Conservation (phyloP, 495 filamentous ascomycete species). For the Glutinoglossum americanum region DNA sequence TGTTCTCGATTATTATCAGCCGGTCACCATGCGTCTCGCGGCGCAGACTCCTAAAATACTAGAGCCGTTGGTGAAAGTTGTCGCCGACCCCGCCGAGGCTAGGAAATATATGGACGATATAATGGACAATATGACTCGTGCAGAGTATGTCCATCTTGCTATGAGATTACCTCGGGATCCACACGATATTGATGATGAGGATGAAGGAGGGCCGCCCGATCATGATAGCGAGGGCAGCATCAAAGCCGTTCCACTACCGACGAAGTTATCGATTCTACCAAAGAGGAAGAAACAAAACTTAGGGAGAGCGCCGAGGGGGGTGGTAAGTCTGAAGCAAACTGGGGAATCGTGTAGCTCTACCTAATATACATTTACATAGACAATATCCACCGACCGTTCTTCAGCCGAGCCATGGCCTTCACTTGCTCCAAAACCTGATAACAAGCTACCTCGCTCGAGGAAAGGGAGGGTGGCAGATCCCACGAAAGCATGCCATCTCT, state of each 20-base stretch:
- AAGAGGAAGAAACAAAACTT: background rate
- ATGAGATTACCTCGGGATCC: constrained; percentile 34
- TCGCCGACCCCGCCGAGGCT: constrained; percentile 59
- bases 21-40: constrained; percentile 61
- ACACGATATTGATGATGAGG: constrained; percentile 11
- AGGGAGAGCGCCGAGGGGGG: background rate
- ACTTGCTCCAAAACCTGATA: background rate
- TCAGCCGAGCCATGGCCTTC: constrained; percentile 1
- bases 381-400: background rate
- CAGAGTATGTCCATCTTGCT: constrained; percentile 44
- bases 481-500: constrained; percentile 2
- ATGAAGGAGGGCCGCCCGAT: constrained; percentile 5
- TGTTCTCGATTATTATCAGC: constrained; percentile 65
- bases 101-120: constrained; percentile 62
- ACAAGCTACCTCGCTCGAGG: background rate
- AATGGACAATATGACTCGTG: constrained; percentile 53
- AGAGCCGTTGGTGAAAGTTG: constrained; percentile 53
- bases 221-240: background rate
- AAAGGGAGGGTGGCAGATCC: constrained; percentile 2
- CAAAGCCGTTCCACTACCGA: background rate
- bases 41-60: constrained; percentile 39
- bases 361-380: background rate
- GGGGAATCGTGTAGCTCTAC: background rate
- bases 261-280: background rate
- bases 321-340: background rate